phyloP scores from a whole-genome alignment of 2,329 filamentous ascomycete species.

The Talaromyces rugulosus region DNA sequence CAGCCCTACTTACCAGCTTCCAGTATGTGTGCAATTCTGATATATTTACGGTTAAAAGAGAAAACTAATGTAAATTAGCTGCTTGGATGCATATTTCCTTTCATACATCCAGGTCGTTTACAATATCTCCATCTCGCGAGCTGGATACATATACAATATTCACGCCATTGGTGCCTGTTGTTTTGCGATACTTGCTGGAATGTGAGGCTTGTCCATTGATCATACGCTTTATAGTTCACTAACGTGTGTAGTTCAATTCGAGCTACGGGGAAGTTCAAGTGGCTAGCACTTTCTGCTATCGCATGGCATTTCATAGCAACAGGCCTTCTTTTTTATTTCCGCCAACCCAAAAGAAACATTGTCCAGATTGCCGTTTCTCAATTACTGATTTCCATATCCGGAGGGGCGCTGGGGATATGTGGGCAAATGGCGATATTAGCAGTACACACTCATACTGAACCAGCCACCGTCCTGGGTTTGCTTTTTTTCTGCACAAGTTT shows the following conservation, averaged over 20 bases:
- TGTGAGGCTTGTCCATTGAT: conserved; percentile 17
- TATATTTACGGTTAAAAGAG: neutral
- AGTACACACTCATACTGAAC: conserved; percentile 47
- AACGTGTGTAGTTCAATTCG: conserved; percentile 34
- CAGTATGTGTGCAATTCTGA: conserved; percentile 19
- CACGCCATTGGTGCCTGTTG: conserved; percentile 53
- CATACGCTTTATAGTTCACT: neutral
- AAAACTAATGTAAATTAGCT: conserved; percentile 16
- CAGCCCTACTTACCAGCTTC: conserved; percentile 42
- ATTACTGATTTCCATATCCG: conserved; percentile 51
- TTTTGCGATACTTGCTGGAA: conserved; percentile 50
- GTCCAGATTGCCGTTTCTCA: conserved; percentile 52
- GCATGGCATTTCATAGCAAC: conserved; percentile 47
- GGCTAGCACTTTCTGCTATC: conserved; percentile 44
- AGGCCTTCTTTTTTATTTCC: conserved; percentile 51
- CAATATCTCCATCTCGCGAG: conserved; percentile 25
- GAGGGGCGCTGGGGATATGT: conserved; percentile 48
- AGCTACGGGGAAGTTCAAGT: conserved; percentile 48
- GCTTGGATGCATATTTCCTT: conserved; percentile 29
- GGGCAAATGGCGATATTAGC: conserved; percentile 53
- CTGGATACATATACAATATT: conserved; percentile 43
- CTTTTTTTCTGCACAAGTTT: conserved; percentile 26
- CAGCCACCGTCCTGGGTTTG: conserved; percentile 51
- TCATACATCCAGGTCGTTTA: conserved; percentile 37
- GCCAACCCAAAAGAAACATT: conserved; percentile 32